Percentiles rank a stretch among this genome's conserved stretches.
These are phyloP conservation scores for Fusarium sp. DNA, from an alignment of 2,329 filamentous ascomycete genomes.

Conservation along the genomic window DNA sequence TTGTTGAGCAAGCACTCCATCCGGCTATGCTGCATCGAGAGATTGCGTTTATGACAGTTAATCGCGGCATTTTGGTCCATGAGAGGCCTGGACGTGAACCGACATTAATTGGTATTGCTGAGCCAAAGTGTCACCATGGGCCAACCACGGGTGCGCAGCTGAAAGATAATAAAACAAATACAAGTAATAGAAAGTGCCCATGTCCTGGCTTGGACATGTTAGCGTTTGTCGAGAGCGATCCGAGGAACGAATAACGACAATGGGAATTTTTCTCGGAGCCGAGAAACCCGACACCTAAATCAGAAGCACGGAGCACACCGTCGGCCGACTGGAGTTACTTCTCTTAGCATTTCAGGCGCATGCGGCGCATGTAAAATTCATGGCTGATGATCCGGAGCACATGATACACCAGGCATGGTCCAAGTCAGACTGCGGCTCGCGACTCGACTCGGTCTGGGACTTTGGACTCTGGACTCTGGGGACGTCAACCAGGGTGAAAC, in stretches of 20 bases:
- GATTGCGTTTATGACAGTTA: neutral
- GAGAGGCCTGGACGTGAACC: neutral
- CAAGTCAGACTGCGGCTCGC: neutral
- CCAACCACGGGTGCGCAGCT: neutral
- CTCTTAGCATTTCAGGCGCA: slow-evolving; percentile 19
- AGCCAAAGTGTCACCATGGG: neutral
- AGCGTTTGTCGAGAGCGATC: neutral
- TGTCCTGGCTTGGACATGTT: neutral
- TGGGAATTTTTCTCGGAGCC: slow-evolving; percentile 34
- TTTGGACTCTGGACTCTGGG: slow-evolving; percentile 21
- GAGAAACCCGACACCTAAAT: slow-evolving; percentile 29
- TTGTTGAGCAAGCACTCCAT: slow-evolving; percentile 18
- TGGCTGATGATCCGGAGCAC: slow-evolving; percentile 25
- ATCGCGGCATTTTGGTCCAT: slow-evolving; percentile 6
- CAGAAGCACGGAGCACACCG: slow-evolving; percentile 28
- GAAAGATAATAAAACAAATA: neutral
- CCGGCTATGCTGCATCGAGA: slow-evolving; percentile 9
- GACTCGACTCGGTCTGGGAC: neutral
- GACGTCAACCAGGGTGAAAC: slow-evolving; percentile 25
- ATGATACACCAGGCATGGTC: slow-evolving; percentile 16
- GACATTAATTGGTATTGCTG: neutral
- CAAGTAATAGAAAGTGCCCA: neutral
- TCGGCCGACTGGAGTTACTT: slow-evolving; percentile 37
- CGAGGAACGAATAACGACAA: slow-evolving; percentile 4
- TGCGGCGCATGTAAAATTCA: slow-evolving; percentile 29